These are phyloP conservation scores for Agrocybe pediades DNA, from an alignment of 768 basidiomycete genomes.

Conservation along the genomic window DNA sequence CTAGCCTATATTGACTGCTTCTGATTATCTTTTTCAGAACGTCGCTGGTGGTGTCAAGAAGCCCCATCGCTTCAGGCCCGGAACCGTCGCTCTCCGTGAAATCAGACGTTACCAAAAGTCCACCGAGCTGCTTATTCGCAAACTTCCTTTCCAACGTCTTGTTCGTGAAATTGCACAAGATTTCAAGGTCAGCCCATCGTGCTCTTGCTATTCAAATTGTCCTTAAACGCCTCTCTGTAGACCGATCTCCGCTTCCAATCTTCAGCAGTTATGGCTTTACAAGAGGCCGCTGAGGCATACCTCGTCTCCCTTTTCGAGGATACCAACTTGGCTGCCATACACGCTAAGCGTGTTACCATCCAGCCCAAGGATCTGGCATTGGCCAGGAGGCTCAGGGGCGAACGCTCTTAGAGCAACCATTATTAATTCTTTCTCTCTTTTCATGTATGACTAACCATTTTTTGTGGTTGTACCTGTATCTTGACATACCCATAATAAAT, in stretches of 20 bases:
- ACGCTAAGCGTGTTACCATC: constrained; percentile 60
- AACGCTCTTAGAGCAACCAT: constrained; percentile 37
- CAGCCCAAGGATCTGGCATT: constrained; percentile 68
- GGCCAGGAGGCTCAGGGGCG: constrained; percentile 36
- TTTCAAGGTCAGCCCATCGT: constrained; percentile 56
- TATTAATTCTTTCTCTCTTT: constrained; percentile 7
- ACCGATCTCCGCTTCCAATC: constrained; percentile 81
- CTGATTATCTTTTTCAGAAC: constrained; percentile 29
- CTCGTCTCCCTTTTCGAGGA: constrained; percentile 75
- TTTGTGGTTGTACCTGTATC: constrained; percentile 15
- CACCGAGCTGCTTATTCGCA: constrained; percentile 64
- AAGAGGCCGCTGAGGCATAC: constrained; percentile 70
- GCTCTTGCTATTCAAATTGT: background rate
- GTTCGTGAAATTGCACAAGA: constrained; percentile 84
- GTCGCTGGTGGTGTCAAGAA: constrained; percentile 75
- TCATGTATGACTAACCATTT: constrained; percentile 12
- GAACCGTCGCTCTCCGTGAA: constrained; percentile 78
- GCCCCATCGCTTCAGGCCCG: constrained; percentile 80
- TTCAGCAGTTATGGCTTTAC: constrained; percentile 67
- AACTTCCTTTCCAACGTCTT: constrained; percentile 71
- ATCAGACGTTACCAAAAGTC: constrained; percentile 68
- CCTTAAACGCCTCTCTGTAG: constrained; percentile 26
- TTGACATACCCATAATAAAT: constrained; percentile 2
- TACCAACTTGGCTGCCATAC: constrained; percentile 64
- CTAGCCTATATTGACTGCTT: background rate